Conservation (phyloP, 2,329 filamentous ascomycete genomes). For the Lachnellula hyalina region DNA sequence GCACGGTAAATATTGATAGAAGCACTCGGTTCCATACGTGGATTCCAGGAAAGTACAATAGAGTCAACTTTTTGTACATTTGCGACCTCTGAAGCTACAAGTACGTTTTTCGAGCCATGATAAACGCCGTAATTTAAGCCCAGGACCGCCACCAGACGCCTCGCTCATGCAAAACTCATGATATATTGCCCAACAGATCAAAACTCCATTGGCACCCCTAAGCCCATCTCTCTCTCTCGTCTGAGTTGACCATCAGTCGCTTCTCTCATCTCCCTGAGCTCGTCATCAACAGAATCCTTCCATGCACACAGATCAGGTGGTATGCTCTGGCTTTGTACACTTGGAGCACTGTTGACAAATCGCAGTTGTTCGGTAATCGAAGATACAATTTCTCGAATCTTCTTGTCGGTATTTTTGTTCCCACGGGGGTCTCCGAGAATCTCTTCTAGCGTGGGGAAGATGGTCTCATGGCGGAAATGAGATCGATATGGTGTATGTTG, state of each 20-base stretch:
- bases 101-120: not conserved
- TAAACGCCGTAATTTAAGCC: not conserved
- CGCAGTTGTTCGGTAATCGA: conserved; percentile 80
- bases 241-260: conserved; percentile 51
- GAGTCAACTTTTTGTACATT: too few species aligned
- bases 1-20: too few species aligned
- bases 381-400: conserved; percentile 68
- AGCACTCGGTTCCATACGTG: too few species aligned
- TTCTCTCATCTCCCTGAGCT: conserved; percentile 59
- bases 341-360: conserved; percentile 79
- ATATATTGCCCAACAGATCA: conserved; percentile 2
- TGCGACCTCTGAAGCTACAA: too few species aligned
- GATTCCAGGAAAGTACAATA: too few species aligned
- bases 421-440: conserved; percentile 58
- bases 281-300: conserved; percentile 63
- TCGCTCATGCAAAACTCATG: conserved; percentile 5
- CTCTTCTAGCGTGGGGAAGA: conserved; percentile 81
- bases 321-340: conserved; percentile 77
- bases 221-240: conserved; percentile 49
- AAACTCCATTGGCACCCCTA: conserved; percentile 52
- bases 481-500: conserved; percentile 77
- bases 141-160: conserved; percentile 7
- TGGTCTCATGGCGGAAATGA: conserved; percentile 79
- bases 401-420: conserved; percentile 75
- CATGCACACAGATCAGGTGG: conserved; percentile 69